Evolutionary conservation across 768 basidiomycete genomes (phyloP).

Genomic region (Lentinula raphanica): DNA sequence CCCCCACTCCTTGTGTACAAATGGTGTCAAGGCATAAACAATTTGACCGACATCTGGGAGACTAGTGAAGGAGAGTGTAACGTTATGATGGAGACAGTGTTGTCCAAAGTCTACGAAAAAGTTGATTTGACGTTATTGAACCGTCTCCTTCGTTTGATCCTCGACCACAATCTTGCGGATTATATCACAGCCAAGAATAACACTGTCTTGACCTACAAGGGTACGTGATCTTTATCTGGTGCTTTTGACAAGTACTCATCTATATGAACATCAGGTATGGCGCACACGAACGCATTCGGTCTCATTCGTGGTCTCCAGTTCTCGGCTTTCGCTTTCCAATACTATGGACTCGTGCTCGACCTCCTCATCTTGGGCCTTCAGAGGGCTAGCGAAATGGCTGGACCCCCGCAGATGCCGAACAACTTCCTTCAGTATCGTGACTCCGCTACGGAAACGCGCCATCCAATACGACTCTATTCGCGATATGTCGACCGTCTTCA

Average conservation of each 20-base stretch:
- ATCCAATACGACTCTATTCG: conserved; percentile 97
- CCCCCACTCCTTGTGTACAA: conserved; percentile 97
- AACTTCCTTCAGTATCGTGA: conserved; percentile 98
- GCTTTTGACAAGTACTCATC: conserved; percentile 3
- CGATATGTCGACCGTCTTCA: conserved; percentile 95
- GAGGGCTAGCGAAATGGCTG: conserved; percentile 98
- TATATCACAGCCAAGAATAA: conserved; percentile 99
- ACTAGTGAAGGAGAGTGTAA: conserved; percentile 96
- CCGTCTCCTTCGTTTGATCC: conserved; percentile 89
- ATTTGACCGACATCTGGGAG: conserved; percentile 97
- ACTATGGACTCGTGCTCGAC: conserved; percentile 94
- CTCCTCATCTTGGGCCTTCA: conserved; percentile 95
- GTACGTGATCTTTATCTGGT: conserved; percentile 19
- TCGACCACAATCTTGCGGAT: conserved; percentile 98
- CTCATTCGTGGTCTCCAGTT: conserved; percentile 97
- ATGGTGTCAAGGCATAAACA: conserved; percentile 99
- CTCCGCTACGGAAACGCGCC: conserved; percentile 89
- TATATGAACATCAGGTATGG: conserved; percentile 68
- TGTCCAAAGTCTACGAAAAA: conserved; percentile 98
- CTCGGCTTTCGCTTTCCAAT: conserved; percentile 98
- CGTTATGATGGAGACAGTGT: conserved; percentile 97
- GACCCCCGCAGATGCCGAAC: conserved; percentile 95
- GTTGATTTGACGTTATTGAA: conserved; percentile 95
- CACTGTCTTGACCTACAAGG: conserved; percentile 88
- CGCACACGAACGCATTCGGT: conserved; percentile 95